Percentiles rank a stretch among this genome's conserved stretches.
phyloP scores from a whole-genome alignment of 177 flowering plant species.

The Vitis hybrid region DNA sequence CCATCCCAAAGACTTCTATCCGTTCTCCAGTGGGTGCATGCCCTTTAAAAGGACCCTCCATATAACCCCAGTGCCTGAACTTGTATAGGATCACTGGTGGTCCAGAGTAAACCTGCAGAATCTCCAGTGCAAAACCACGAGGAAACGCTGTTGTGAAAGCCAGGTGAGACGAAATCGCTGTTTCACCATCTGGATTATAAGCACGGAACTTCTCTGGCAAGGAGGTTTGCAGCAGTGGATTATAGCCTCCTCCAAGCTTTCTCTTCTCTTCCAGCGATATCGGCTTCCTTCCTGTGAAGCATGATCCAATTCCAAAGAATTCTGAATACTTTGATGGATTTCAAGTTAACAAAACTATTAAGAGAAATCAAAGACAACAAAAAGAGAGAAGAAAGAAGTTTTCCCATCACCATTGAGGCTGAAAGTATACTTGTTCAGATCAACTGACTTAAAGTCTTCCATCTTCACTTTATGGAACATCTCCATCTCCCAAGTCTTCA shows the following conservation, averaged over 20 bases:
- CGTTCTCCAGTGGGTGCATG: constrained; percentile 54
- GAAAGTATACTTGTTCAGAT: constrained; percentile 39
- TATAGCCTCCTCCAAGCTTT: constrained; percentile 62
- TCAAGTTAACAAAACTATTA: background rate
- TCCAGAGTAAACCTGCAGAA: constrained; percentile 55
- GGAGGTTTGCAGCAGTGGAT: constrained; percentile 55
- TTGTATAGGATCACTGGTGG: constrained; percentile 56
- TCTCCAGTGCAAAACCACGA: constrained; percentile 57
- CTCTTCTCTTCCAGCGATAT: constrained; percentile 30
- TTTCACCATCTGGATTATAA: constrained; percentile 61
- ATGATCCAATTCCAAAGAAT: background rate
- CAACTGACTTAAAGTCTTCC: constrained; percentile 50
- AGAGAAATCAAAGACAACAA: background rate
- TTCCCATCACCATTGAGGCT: constrained; percentile 52
- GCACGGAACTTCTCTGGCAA: constrained; percentile 47
- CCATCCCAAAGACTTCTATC: constrained; percentile 44
- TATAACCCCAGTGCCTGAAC: constrained; percentile 68
- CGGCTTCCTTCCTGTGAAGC: constrained; percentile 44
- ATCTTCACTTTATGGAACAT: constrained; percentile 46
- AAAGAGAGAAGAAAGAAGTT: background rate
- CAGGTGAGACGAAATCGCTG: constrained; percentile 45
- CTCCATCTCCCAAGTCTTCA: constrained; percentile 87
- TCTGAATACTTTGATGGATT: too few species aligned
- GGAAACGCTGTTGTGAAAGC: constrained; percentile 49
- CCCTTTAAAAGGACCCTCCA: constrained; percentile 65